A percentile compares a stretch with the other conserved stretches of the same genome.
Evolutionary conservation across 2,329 filamentous ascomycete species (phyloP).

Genomic region (Paradendryphiella salina): DNA sequence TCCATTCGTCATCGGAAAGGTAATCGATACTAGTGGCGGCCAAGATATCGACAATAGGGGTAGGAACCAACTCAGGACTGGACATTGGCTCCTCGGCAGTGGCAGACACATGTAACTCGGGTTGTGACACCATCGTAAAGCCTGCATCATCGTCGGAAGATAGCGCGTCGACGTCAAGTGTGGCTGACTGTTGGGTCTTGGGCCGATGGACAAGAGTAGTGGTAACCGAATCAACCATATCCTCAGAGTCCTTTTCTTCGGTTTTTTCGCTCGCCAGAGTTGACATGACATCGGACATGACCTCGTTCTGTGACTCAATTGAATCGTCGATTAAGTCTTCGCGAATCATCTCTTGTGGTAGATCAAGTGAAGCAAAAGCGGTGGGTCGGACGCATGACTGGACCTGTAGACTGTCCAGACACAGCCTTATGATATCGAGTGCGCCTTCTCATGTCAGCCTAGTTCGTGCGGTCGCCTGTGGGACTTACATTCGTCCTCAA

Average conservation of each 20-base stretch:
- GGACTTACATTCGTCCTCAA: constrained; percentile 49
- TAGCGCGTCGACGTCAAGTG: constrained; percentile 3
- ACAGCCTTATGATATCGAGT: constrained; percentile 18
- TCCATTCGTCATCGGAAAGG: constrained; percentile 20
- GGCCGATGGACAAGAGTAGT: constrained; percentile 19
- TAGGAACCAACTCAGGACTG: constrained; percentile 16
- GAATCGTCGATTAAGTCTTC: background rate
- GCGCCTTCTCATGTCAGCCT: constrained; percentile 17
- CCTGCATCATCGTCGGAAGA: constrained; percentile 30
- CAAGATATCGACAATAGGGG: constrained; percentile 7
- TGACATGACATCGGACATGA: background rate
- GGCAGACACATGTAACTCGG: constrained; percentile 2
- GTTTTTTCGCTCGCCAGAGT: background rate
- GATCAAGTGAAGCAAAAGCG: constrained; percentile 13
- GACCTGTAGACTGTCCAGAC: constrained; percentile 10
- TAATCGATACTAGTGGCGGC: constrained; percentile 16
- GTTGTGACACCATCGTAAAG: constrained; percentile 28
- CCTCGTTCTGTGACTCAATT: background rate
- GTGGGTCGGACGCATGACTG: constrained; percentile 8
- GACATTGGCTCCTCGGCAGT: constrained; percentile 12
- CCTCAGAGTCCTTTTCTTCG: constrained; percentile 1
- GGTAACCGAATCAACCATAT: constrained; percentile 1
- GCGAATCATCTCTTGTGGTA: constrained; percentile 13
- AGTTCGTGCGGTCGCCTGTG: background rate
- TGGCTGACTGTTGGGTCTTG: constrained; percentile 1